Evolutionary conservation across 129 eudicot species (phyloP).

Genomic region (Centella asiatica): DNA sequence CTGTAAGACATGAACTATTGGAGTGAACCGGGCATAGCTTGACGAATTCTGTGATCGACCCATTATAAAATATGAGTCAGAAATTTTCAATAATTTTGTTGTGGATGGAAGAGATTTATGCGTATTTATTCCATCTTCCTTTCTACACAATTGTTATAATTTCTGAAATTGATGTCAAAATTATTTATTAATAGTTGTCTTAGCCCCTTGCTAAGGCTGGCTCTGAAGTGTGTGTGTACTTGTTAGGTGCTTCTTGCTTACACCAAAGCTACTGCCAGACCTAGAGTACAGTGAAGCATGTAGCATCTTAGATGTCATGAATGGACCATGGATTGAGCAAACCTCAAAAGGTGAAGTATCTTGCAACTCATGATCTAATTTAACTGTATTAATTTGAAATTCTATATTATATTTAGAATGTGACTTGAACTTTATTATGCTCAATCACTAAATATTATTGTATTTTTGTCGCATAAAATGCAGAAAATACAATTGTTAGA

Average conservation of each 20-base stretch:
- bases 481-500: not conserved
- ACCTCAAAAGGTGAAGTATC: slow-evolving; percentile 54
- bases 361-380: not conserved
- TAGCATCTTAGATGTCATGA: slow-evolving; percentile 69
- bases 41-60: not conserved
- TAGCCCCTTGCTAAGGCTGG: not conserved
- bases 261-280: slow-evolving; percentile 86
- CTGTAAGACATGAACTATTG: too few relatives aligned
- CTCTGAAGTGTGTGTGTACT: slow-evolving; percentile 5
- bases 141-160: not conserved
- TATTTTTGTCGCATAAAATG: not conserved
- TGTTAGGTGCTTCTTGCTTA: slow-evolving; percentile 85
- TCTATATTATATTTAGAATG: not conserved
- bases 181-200: not conserved
- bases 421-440: not conserved
- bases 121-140: not conserved
- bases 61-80: too few relatives aligned
- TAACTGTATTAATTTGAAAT: not conserved
- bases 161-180: not conserved
- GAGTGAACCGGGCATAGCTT: too few relatives aligned
- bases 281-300: slow-evolving; percentile 81
- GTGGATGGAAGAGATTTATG: not conserved
- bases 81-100: not conserved
- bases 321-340: slow-evolving; percentile 83
- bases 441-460: not conserved